phyloP scores from a whole-genome alignment of 352 stramenopile genomes.

The Thraustochytrium sp. region DNA sequence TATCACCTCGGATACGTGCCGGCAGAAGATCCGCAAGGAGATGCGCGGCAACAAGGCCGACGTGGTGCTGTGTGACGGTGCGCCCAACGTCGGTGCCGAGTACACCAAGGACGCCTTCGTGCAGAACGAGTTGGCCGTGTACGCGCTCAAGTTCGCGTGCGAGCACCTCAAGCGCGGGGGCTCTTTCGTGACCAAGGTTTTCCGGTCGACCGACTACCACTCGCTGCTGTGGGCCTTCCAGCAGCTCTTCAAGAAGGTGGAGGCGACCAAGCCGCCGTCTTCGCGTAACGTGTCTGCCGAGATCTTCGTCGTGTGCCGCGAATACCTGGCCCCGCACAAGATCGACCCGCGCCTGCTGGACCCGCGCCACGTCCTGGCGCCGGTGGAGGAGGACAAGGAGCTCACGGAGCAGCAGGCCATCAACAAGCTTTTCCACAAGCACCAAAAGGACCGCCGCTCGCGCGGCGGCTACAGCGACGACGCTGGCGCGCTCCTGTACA shows the following conservation, averaged over 20 bases:
- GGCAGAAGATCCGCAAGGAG: slow-evolving; percentile 83
- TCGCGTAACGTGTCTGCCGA: slow-evolving; percentile 97
- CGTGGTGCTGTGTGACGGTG: slow-evolving; percentile 97
- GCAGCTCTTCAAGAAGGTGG: slow-evolving; percentile 96
- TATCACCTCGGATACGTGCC: slow-evolving; percentile 81
- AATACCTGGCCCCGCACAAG: slow-evolving; percentile 88
- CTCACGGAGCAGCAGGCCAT: slow-evolving; percentile 58
- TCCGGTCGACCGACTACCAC: slow-evolving; percentile 93
- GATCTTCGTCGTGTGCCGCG: slow-evolving; percentile 96
- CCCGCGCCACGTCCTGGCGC: slow-evolving; percentile 94
- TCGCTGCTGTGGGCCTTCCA: slow-evolving; percentile 96
- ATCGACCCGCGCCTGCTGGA: slow-evolving; percentile 96
- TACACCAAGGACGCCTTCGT: slow-evolving; percentile 98
- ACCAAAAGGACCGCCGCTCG: slow-evolving; percentile 88
- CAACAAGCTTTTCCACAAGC: slow-evolving; percentile 95
- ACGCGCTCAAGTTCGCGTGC: slow-evolving; percentile 92
- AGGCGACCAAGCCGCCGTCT: slow-evolving; percentile 94
- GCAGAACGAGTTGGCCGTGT: slow-evolving; percentile 80
- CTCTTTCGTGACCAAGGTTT: slow-evolving; percentile 59
- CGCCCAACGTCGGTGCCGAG: slow-evolving; percentile 94
- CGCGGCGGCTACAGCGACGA: slow-evolving; percentile 89
- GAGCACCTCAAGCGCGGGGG: slow-evolving; percentile 88
- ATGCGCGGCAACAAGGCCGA: slow-evolving; percentile 83
- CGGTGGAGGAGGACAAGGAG: slow-evolving; percentile 50
- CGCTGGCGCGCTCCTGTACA: slow-evolving; percentile 70